Conservation (phyloP, 2,329 filamentous ascomycete genomes). For the Xylaria sp. region DNA sequence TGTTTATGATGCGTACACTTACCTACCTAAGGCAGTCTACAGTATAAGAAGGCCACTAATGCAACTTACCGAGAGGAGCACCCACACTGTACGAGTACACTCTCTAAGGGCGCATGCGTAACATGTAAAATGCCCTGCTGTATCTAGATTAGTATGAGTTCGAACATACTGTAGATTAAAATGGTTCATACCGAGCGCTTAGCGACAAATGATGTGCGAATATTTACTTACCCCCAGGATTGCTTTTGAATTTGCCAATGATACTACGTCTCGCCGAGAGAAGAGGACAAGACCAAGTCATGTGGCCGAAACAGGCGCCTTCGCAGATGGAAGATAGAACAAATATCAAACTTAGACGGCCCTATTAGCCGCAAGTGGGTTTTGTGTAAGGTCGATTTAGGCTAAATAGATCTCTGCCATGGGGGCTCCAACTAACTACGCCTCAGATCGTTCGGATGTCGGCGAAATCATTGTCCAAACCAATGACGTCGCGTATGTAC, state of each 20-base stretch:
- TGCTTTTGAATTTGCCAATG: background rate
- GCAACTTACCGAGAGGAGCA: conserved; percentile 4
- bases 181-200: background rate
- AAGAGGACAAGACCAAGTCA: conserved; percentile 3
- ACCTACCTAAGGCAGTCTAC: background rate
- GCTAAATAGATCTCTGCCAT: conserved; percentile 32
- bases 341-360: conserved; percentile 25
- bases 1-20: background rate
- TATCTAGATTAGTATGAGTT: too few relatives aligned
- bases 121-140: too few relatives aligned
- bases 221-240: background rate
- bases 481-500: conserved; percentile 15
- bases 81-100: background rate
- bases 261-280: background rate
- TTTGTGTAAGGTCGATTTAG: conserved; percentile 27
- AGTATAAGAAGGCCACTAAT: background rate
- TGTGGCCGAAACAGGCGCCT: conserved; percentile 22
- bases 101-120: too few relatives aligned
- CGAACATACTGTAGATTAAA: too few relatives aligned
- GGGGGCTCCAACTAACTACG: background rate
- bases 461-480: conserved; percentile 32
- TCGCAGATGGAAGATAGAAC: conserved; percentile 5
- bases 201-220: background rate
- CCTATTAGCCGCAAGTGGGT: conserved; percentile 38
- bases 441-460: conserved; percentile 17